Evolutionary conservation across 129 eudicot species (phyloP), one percentile per base, ranked within the genome.

Genomic region (Erigeron canadensis): DNA sequence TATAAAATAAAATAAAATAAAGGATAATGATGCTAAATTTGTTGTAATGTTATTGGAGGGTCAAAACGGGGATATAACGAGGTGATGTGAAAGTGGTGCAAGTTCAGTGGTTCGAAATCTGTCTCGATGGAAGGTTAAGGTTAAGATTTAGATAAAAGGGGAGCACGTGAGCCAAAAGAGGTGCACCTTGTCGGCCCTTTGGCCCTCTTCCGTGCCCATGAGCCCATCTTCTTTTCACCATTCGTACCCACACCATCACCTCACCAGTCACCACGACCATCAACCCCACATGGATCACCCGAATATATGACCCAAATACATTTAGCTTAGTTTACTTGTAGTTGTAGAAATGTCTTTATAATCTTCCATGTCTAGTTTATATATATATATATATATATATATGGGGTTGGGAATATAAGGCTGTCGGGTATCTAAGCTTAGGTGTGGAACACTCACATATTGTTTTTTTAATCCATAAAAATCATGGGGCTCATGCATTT

Each of bases 161-260:
- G 71, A 22, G 79, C 69, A 45, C 18, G 63, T 69, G 70, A 63
- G n/a, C 63, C 75, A 47, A 76, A 76, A 59, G 75, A 76, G 69
- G 80, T 68, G 80, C 54, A 40, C 80, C 75, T 28, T 76, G 75
- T 76, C 75, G 69, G 53, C 80, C 59, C 67, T 22, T 23, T 58
- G 45, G 58, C 42, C 44, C 34, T 71, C n/a, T 34, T 51, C 67
- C 67, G 12, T 60, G 56, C 56, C 22, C 46, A 18, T 19, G 46
- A 21, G 55, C 41, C 23, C 55, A 5, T 19, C 13, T 46, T 8
- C 18, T 22, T 41, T 37, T 71, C 75, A 42, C 63, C 75, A 21
- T 28, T 1, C 34, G 34, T 44, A n/a, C 45, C 28, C 10, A 54
- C 59, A 69, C 19, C 47, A 38, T 41, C 61, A 37, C 72, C 23